Evolutionary conservation across 331 rosid genomes (phyloP).

Genomic region (Spiraea crenata): DNA sequence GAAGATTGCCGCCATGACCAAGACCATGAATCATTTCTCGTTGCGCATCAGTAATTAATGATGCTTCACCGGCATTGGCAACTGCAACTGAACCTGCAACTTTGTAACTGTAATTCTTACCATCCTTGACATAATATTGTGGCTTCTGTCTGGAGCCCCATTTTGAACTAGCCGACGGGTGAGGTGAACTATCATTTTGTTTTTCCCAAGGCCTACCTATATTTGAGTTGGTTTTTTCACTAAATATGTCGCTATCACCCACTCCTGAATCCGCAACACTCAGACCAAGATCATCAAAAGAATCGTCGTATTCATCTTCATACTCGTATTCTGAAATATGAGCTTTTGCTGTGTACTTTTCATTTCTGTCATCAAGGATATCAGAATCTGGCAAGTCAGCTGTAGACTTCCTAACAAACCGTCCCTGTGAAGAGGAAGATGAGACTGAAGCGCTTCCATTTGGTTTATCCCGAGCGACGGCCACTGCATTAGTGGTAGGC

Average conservation of each 20-base stretch:
- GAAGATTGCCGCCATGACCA: constrained; percentile 95
- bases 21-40: constrained; percentile 82
- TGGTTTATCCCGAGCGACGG: constrained; percentile 39
- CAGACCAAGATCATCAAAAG: constrained; percentile 93
- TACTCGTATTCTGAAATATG: constrained; percentile 56
- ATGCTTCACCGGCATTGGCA: constrained; percentile 77
- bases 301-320: constrained; percentile 95
- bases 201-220: constrained; percentile 40
- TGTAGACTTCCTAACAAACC: constrained; percentile 73
- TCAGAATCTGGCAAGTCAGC: constrained; percentile 40
- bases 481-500: constrained; percentile 28
- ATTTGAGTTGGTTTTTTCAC: constrained; percentile 36
- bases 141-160: constrained; percentile 93
- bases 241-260: constrained; percentile 54
- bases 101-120: constrained; percentile 95
- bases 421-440: constrained; percentile 57
- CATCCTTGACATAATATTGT: constrained; percentile 91
- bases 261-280: constrained; percentile 79
- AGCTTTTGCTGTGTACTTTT: constrained; percentile 42
- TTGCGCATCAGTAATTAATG: constrained; percentile 56
- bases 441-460: constrained; percentile 44
- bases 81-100: constrained; percentile 89
- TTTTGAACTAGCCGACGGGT: constrained; percentile 52
- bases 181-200: constrained; percentile 39
- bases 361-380: constrained; percentile 52